These are phyloP conservation scores for Trapa incisa DNA, from an alignment of 345 rosid genomes.

Conservation along the genomic window DNA sequence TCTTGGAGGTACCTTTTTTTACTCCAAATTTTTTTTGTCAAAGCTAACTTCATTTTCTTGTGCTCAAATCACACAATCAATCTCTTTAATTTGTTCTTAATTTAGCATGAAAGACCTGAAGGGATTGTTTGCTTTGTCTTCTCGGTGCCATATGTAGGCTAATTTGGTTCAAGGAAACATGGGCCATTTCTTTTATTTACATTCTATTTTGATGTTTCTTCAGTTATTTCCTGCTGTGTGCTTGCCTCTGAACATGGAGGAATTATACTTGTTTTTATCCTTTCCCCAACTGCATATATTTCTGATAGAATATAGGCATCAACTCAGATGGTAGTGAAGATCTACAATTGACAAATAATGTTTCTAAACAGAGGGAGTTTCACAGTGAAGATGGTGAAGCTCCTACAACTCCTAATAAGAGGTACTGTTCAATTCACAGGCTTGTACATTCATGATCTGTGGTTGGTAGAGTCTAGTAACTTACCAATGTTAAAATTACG, in stretches of 20 bases:
- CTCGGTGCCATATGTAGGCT: background rate
- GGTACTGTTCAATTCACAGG: conserved; percentile 20
- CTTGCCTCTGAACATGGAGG: background rate
- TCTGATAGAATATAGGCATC: conserved; percentile 23
- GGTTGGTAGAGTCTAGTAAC: background rate
- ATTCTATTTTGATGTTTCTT: background rate
- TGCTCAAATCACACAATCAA: background rate
- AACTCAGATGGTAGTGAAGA: conserved; percentile 25
- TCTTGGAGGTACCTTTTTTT: conserved; percentile 36
- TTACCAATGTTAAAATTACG: no score
- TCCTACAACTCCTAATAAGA: conserved; percentile 23
- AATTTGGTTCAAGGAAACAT: background rate
- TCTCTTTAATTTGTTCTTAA: background rate
- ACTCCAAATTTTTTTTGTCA: background rate
- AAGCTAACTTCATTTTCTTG: background rate
- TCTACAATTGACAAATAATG: conserved; percentile 12
- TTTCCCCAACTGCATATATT: background rate
- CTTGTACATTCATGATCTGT: background rate
- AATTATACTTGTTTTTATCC: conserved; percentile 5
- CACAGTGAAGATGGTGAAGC: conserved; percentile 20
- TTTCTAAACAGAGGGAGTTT: conserved; percentile 18
- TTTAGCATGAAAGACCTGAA: background rate
- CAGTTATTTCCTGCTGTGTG: background rate
- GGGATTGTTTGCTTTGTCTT: background rate
- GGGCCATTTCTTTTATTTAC: background rate